Evolutionary conservation across 495 filamentous ascomycete species (phyloP).

Genomic region (Xylaria sp.): DNA sequence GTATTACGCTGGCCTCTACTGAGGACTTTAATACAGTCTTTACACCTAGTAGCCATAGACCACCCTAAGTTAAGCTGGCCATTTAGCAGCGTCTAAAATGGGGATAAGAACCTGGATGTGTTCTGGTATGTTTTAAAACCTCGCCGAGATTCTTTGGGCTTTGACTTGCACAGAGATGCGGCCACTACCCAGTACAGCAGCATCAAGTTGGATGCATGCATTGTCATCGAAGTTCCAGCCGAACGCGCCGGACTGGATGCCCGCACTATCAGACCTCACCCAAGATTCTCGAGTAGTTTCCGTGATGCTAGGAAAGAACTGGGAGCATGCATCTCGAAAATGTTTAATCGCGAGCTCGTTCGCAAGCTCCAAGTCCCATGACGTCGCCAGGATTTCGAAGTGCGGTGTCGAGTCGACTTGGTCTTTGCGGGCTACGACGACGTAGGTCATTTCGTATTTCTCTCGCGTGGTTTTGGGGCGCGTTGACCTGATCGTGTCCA

Average conservation of each 20-base stretch:
- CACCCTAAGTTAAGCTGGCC: neutral
- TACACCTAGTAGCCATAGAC: neutral
- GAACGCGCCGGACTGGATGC: neutral
- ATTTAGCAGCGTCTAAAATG: neutral
- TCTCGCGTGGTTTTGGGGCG: neutral
- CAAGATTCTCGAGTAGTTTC: neutral
- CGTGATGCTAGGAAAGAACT: neutral
- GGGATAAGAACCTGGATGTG: neutral
- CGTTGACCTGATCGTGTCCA: slow-evolving; percentile 9
- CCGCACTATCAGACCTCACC: neutral
- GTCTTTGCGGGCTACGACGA: neutral
- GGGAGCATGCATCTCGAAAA: slow-evolving; percentile 13
- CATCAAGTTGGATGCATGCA: slow-evolving; percentile 17
- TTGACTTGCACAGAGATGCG: neutral
- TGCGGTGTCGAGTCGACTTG: neutral
- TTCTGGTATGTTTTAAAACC: neutral
- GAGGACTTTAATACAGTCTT: neutral
- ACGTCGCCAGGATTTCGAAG: slow-evolving; percentile 14
- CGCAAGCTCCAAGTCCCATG: slow-evolving; percentile 13
- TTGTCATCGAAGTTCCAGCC: neutral
- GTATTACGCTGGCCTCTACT: no score
- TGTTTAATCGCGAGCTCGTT: slow-evolving; percentile 20
- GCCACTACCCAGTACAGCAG: neutral
- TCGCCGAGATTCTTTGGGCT: slow-evolving; percentile 6
- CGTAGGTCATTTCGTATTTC: slow-evolving; percentile 2